phyloP scores from a whole-genome alignment of 106 monocot species.

The Hemerocallis citrina region DNA sequence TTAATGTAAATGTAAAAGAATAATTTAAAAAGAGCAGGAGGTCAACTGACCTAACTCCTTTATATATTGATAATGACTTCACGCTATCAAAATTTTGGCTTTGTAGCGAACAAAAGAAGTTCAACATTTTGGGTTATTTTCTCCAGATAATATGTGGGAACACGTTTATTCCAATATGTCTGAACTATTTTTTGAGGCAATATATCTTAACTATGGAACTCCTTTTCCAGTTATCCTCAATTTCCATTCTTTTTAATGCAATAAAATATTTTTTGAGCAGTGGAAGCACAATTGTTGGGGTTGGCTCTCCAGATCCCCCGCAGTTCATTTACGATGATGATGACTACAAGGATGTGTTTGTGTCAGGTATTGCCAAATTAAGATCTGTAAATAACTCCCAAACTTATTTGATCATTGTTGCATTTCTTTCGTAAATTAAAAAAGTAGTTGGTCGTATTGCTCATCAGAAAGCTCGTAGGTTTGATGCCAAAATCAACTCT shows the following conservation, averaged over 20 bases:
- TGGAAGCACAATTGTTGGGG: slow-evolving; percentile 98
- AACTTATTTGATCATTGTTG: neutral
- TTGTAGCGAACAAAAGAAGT: too few species aligned
- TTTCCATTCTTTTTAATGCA: neutral
- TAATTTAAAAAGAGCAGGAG: too few species aligned
- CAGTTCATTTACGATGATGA: slow-evolving; percentile 88
- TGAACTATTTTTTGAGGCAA: too few species aligned
- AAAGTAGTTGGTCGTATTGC: neutral
- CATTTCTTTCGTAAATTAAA: neutral
- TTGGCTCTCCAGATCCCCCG: slow-evolving; percentile 90
- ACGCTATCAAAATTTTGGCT: too few species aligned
- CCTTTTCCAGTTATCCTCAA: neutral
- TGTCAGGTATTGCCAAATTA: slow-evolving; percentile 52
- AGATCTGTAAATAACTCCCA: neutral
- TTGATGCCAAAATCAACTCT: too few species aligned
- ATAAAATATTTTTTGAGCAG: slow-evolving; percentile 24
- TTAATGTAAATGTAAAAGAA: too few species aligned
- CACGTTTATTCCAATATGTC: too few species aligned
- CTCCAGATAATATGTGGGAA: too few species aligned
- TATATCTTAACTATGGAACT: too few species aligned
- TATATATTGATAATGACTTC: too few species aligned
- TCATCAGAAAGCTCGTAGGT: too few species aligned
- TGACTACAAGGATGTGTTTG: slow-evolving; percentile 79
- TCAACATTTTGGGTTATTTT: neutral
- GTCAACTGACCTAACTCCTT: too few species aligned